Base-by-base conservation (phyloP, 495 filamentous ascomycete species). In the Penicillium coffeae region DNA sequence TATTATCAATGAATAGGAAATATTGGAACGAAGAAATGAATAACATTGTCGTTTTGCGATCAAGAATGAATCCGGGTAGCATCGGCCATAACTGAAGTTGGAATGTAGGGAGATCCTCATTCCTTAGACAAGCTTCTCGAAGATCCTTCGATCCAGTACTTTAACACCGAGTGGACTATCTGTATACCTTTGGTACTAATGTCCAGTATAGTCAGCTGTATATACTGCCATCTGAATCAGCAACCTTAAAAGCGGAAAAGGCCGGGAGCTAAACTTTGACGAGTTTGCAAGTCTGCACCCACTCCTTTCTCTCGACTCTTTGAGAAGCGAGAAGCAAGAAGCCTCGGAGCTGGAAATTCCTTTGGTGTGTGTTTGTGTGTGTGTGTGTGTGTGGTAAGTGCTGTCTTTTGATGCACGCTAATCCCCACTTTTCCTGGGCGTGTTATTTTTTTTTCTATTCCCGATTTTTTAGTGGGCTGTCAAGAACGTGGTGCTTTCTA, bases 241-340 rank as follows among this genome's bases (percentile, higher is more conserved):
- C 53, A 21, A 33, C 34, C 15, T 37, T 64, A 65, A n/a, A 69
- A 69, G 54, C 69, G 70, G 72, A 62, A 73, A 67, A 59, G 70
- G 52, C 55, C 70, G 70, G 72, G 57, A 71, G 63, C 60, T 65
- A 64, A 62, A 54, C 51, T 60, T 62, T 71, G 58, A 55, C 52
- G 52, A 59, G 58, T 64, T 62, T 59, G 55, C 60, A 52, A n/a
- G n/a, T n/a, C n/a, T n/a, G 40, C 42, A 51, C 50, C 39, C 21
- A 45, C 52, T 54, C 43, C 22, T 30, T 48, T 48, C 45, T 48
- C 39, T 59, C 39, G 25, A 30, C 4, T 4, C 25, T 30, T 4
- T 4, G 10, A 4, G 25, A 30, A 30, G 25, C 25, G 4, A 5
- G n/a, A 37, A 5, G 5, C 6, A 37, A 18, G 12, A 6, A 6